A percentile compares a stretch with the other conserved stretches of the same genome.
Evolutionary conservation across 2,329 filamentous ascomycete species (phyloP).

Genomic region (Chaetomiaceae sp.): DNA sequence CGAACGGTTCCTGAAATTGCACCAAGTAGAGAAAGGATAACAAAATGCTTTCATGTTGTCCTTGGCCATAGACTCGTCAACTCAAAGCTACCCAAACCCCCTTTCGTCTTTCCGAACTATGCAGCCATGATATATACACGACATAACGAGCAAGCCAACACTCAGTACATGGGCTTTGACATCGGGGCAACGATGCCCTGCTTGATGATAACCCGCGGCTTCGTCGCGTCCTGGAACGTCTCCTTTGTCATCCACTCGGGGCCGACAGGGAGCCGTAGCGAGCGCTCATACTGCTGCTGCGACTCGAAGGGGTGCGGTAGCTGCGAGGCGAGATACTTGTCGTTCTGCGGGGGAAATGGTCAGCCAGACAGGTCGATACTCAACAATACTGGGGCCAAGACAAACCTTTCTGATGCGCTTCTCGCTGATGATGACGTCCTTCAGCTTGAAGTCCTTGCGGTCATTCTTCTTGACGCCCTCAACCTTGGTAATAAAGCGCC

Average conservation of each 20-base stretch:
- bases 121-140: no score
- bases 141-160: neutral
- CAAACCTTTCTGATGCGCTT: conserved; percentile 79
- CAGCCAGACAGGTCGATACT: neutral
- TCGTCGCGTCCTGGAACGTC: conserved; percentile 82
- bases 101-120: conserved; percentile 9
- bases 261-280: conserved; percentile 77
- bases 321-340: conserved; percentile 75
- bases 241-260: conserved; percentile 97
- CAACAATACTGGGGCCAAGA: neutral
- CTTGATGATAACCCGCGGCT: conserved; percentile 84
- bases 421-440: conserved; percentile 87
- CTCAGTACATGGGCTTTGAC: conserved; percentile 57
- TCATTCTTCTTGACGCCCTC: conserved; percentile 70
- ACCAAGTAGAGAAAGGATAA: no score
- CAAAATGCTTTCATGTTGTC: no score
- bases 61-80: no score
- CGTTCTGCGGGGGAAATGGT: conserved; percentile 51
- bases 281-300: conserved; percentile 81
- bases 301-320: conserved; percentile 89
- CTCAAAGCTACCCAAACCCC: neutral
- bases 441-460: conserved; percentile 74
- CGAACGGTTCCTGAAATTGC: no score
- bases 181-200: conserved; percentile 85
- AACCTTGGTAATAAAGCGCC: conserved; percentile 57